Conservation (phyloP, 1,284 basidiomycete genomes). For the Trichosporon sp. region DNA sequence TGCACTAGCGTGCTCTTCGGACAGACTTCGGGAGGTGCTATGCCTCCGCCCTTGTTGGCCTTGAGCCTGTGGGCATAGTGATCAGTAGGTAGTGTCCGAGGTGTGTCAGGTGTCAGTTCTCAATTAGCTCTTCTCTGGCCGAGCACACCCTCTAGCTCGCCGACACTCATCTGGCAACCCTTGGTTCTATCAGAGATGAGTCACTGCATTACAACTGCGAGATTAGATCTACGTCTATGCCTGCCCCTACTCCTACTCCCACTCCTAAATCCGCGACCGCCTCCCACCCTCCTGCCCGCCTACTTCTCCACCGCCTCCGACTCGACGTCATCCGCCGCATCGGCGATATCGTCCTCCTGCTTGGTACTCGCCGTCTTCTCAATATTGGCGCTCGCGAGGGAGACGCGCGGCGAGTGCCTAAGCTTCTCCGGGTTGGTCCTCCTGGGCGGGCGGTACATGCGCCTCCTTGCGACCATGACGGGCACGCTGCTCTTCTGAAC, state of each 20-base stretch:
- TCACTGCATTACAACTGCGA: background rate
- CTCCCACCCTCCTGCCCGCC: too few species aligned
- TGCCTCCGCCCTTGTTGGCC: too few species aligned
- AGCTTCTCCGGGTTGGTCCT: conserved; percentile 48
- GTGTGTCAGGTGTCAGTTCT: too few species aligned
- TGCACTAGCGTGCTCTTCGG: too few species aligned
- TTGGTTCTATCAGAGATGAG: background rate
- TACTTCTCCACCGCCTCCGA: conserved; percentile 18
- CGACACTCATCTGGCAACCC: background rate
- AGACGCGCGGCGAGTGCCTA: conserved; percentile 58
- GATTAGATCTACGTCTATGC: background rate
- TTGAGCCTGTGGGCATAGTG: too few species aligned
- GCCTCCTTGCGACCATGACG: conserved; percentile 82
- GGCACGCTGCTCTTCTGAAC: conserved; percentile 88
- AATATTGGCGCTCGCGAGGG: conserved; percentile 76
- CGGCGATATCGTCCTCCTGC: conserved; percentile 47
- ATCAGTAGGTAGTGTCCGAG: too few species aligned
- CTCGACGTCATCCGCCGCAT: conserved; percentile 37
- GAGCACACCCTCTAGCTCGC: too few species aligned
- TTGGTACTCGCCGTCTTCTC: conserved; percentile 54
- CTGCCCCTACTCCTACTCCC: conserved; percentile 20
- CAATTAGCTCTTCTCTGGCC: too few species aligned
- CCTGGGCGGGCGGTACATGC: conserved; percentile 65
- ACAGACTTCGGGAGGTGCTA: too few species aligned
- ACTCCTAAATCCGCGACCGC: background rate